Percentiles rank a stretch among this genome's conserved stretches.
These are phyloP conservation scores for Guyanaporus albipodus DNA, from an alignment of 768 basidiomycete genomes.

Conservation along the genomic window DNA sequence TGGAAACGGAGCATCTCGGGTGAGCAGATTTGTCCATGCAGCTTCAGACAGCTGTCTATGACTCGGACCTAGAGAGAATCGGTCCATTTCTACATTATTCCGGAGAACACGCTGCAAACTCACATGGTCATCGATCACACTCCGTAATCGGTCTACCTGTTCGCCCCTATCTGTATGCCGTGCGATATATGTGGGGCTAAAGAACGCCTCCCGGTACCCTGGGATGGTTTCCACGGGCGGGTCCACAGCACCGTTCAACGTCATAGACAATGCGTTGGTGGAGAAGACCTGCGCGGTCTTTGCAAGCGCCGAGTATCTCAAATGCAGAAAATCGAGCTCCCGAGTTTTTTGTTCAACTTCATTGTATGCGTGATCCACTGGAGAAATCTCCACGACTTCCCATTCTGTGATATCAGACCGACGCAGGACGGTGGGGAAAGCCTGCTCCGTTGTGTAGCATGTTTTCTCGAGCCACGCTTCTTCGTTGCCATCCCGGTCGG, in stretches of 20 bases:
- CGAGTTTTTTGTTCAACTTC: constrained; percentile 80
- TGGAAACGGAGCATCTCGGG: constrained; percentile 92
- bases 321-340: constrained; percentile 64
- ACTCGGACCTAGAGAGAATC: constrained; percentile 55
- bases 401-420: constrained; percentile 80
- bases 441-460: constrained; percentile 78
- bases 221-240: constrained; percentile 71
- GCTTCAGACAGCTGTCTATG: constrained; percentile 77
- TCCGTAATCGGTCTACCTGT: constrained; percentile 65
- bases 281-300: constrained; percentile 70
- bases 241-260: constrained; percentile 84
- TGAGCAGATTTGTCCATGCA: constrained; percentile 80
- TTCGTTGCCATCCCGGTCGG: constrained; percentile 59
- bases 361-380: constrained; percentile 75
- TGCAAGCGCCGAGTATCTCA: constrained; percentile 72
- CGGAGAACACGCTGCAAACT: constrained; percentile 11
- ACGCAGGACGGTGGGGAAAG: constrained; percentile 87
- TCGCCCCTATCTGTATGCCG: constrained; percentile 68
- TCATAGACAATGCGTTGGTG: constrained; percentile 82
- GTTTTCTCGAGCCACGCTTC: constrained; percentile 90
- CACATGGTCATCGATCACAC: constrained; percentile 81
- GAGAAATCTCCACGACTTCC: constrained; percentile 74
- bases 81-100: not conserved
- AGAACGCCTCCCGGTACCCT: constrained; percentile 73
- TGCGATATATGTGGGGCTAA: constrained; percentile 62